Evolutionary conservation across 2,329 filamentous ascomycete species (phyloP).

Genomic region (Seiridium cupressi): DNA sequence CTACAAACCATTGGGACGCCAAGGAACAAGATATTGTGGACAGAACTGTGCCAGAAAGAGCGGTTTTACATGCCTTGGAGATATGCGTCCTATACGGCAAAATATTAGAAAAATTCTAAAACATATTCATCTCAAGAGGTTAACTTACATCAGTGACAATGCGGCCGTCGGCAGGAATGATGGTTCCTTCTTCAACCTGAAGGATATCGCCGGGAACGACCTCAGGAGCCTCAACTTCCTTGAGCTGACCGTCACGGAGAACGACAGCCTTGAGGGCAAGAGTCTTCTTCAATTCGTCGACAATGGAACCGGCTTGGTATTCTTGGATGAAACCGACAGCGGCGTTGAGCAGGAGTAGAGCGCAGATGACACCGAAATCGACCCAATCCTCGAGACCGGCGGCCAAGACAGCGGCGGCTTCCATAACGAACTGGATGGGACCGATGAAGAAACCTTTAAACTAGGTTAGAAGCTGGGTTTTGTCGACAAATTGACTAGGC

Average conservation of each 20-base stretch:
- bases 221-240: slow-evolving; percentile 78
- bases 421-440: slow-evolving; percentile 93
- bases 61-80: no score
- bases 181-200: slow-evolving; percentile 87
- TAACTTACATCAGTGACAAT: slow-evolving; percentile 58
- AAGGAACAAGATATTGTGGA: no score
- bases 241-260: slow-evolving; percentile 74
- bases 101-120: no score
- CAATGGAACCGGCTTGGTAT: slow-evolving; percentile 85
- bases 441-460: slow-evolving; percentile 37
- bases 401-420: slow-evolving; percentile 78
- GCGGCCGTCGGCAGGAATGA: slow-evolving; percentile 84
- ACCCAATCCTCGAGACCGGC: slow-evolving; percentile 87
- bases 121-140: no score
- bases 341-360: slow-evolving; percentile 79
- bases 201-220: slow-evolving; percentile 90
- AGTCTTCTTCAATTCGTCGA: slow-evolving; percentile 88
- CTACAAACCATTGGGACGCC: no score
- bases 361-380: slow-evolving; percentile 90
- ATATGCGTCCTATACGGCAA: no score
- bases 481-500: no score
- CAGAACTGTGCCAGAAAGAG: no score
- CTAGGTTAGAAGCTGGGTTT: no score
- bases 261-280: slow-evolving; percentile 85
- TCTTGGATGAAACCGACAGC: slow-evolving; percentile 85